Evolutionary conservation across 2,329 filamentous ascomycete genomes (phyloP).

Genomic region (Geosmithia flava): DNA sequence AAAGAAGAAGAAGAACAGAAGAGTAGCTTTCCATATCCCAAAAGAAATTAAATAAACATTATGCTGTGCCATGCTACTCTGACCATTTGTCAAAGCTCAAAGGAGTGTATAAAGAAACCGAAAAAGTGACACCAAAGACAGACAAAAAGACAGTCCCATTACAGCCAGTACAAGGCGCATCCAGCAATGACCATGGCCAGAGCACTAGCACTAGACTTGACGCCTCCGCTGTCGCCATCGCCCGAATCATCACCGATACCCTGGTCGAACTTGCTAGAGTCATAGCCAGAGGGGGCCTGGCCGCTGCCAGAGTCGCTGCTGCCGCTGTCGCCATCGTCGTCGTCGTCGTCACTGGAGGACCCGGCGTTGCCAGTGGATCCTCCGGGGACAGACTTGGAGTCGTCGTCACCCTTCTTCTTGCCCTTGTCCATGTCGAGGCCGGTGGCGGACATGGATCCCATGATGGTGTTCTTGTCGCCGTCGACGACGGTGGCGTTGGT

Average conservation of each 20-base stretch:
- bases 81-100: not conserved
- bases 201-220: conserved; percentile 19
- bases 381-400: conserved; percentile 13
- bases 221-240: conserved; percentile 17
- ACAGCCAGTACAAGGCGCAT: conserved; percentile 21
- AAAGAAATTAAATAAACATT: not conserved
- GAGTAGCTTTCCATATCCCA: not conserved
- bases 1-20: not conserved
- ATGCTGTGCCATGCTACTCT: not conserved
- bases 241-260: conserved; percentile 18
- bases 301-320: conserved; percentile 8
- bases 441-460: conserved; percentile 70
- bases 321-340: conserved; percentile 10
- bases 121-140: not conserved
- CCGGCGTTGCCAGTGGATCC: conserved; percentile 12
- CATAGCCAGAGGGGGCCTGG: conserved; percentile 15
- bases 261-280: conserved; percentile 26
- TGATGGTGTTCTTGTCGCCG: conserved; percentile 59
- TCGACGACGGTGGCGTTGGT: conserved; percentile 71
- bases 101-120: not conserved
- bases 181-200: conserved; percentile 24
- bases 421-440: conserved; percentile 58
- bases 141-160: conserved; percentile 1
- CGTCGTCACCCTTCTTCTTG: conserved; percentile 11
- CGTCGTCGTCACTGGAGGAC: conserved; percentile 12